These are phyloP conservation scores for Thielaviopsis populi DNA, from an alignment of 2,329 filamentous ascomycete species.

Conservation along the genomic window DNA sequence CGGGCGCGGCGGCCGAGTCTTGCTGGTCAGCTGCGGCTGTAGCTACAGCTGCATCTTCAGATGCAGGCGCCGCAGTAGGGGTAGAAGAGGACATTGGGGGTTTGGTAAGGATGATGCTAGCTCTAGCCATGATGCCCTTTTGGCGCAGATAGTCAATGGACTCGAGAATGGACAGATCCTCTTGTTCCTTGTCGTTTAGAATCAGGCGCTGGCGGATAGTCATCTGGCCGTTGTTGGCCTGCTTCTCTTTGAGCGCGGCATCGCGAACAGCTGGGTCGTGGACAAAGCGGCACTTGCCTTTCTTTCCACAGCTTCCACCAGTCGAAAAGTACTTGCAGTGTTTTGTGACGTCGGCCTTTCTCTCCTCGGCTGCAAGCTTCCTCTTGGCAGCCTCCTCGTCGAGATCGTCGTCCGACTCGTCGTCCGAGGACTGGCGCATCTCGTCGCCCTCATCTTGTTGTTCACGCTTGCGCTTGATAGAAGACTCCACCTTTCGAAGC, in stretches of 20 bases:
- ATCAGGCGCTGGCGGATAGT: slow-evolving; percentile 51
- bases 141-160: slow-evolving; percentile 50
- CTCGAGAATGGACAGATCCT: slow-evolving; percentile 50
- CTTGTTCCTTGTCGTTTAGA: slow-evolving; percentile 53
- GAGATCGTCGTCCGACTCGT: slow-evolving; percentile 38
- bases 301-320: slow-evolving; percentile 53
- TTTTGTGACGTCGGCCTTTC: slow-evolving; percentile 45
- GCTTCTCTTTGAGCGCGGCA: slow-evolving; percentile 47
- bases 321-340: slow-evolving; percentile 60
- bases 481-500: slow-evolving; percentile 56
- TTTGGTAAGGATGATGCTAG: slow-evolving; percentile 16
- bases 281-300: slow-evolving; percentile 61
- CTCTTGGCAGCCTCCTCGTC: slow-evolving; percentile 30
- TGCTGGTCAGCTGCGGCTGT: slow-evolving; percentile 4
- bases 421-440: slow-evolving; percentile 37
- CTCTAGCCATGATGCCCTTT: slow-evolving; percentile 36
- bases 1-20: neutral
- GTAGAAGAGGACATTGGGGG: slow-evolving; percentile 12
- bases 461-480: slow-evolving; percentile 53
- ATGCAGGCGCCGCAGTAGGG: neutral
- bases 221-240: slow-evolving; percentile 49
- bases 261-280: slow-evolving; percentile 50
- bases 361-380: slow-evolving; percentile 23
- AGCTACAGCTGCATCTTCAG: slow-evolving; percentile 6
- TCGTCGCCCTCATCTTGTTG: slow-evolving; percentile 53